Evolutionary conservation across 2,329 filamentous ascomycete species (phyloP).

Genomic region (Pezicula neosporulosa): DNA sequence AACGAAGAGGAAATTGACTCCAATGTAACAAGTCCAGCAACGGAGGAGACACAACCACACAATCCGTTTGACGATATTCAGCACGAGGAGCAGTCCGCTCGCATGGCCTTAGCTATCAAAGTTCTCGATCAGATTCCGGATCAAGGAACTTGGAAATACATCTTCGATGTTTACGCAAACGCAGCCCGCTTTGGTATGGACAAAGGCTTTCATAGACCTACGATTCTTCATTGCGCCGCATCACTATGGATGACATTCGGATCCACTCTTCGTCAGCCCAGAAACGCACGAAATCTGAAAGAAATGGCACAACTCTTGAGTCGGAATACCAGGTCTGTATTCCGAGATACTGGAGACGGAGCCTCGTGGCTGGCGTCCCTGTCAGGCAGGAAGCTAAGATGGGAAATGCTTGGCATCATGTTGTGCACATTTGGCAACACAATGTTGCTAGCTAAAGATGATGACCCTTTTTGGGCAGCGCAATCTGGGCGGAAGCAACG

Average conservation of each 20-base stretch:
- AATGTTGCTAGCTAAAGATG: constrained; percentile 2
- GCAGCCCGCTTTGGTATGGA: constrained; percentile 3
- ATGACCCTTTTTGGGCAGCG: constrained; percentile 3
- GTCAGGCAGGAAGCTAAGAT: constrained; percentile 11
- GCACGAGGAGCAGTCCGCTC: neutral
- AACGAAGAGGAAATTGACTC: constrained; percentile 2
- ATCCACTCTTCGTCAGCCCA: constrained; percentile 1
- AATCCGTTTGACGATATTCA: neutral
- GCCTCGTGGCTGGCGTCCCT: constrained; percentile 10
- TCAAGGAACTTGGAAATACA: neutral
- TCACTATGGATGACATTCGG: constrained; percentile 6
- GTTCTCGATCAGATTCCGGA: constrained; percentile 7
- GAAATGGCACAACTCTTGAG: constrained; percentile 7
- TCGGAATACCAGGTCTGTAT: neutral
- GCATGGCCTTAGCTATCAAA: constrained; percentile 5
- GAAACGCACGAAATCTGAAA: constrained; percentile 2
- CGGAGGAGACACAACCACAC: neutral
- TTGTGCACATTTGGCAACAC: constrained; percentile 7
- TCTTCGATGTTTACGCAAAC: neutral
- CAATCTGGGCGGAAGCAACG: neutral
- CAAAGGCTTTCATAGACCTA: constrained; percentile 6
- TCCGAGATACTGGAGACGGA: constrained; percentile 2
- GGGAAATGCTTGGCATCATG: constrained; percentile 14
- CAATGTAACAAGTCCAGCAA: neutral
- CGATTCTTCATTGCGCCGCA: constrained; percentile 3